Conservation (phyloP, 805 yeast species). For the Yarrowia sp. region DNA sequence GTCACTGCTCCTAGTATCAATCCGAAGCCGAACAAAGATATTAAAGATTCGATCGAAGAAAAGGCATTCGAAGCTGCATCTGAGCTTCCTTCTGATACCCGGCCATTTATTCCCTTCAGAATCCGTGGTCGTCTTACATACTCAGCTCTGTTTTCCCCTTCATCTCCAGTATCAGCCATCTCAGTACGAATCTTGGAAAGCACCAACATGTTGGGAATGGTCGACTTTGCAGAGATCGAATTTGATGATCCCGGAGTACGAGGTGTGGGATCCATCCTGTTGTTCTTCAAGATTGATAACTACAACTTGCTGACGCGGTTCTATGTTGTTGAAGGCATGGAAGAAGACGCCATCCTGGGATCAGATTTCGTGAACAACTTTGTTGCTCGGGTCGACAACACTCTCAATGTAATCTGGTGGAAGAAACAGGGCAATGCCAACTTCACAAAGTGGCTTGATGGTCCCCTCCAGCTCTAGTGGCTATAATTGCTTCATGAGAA, state of each 20-base stretch:
- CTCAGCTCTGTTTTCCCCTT: conserved; percentile 21
- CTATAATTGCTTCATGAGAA: background rate
- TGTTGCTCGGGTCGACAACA: conserved; percentile 20
- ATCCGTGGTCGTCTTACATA: conserved; percentile 21
- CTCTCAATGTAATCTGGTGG: conserved; percentile 31
- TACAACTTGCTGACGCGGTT: conserved; percentile 22
- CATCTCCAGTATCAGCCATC: conserved; percentile 13
- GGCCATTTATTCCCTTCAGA: conserved; percentile 22
- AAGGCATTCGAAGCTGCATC: background rate
- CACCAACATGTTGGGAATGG: conserved; percentile 34
- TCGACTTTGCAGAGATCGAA: conserved; percentile 25
- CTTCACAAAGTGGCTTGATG: conserved; percentile 32
- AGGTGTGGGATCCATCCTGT: conserved; percentile 24
- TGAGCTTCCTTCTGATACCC: background rate
- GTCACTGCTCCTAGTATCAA: conserved; percentile 16
- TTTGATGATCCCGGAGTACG: conserved; percentile 20
- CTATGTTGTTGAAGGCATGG: conserved; percentile 30
- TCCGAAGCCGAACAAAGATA: background rate
- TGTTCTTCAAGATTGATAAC: conserved; percentile 31
- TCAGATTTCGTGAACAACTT: conserved; percentile 32
- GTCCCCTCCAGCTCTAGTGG: conserved; percentile 20
- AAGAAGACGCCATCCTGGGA: conserved; percentile 24
- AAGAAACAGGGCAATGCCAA: conserved; percentile 16
- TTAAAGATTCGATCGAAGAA: background rate
- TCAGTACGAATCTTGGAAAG: conserved; percentile 21